Percentiles rank a stretch among this genome's conserved stretches.
Evolutionary conservation across 371 early-diverging fungal genomes (phyloP).

Genomic region (Choanephora cucurbitarum): DNA sequence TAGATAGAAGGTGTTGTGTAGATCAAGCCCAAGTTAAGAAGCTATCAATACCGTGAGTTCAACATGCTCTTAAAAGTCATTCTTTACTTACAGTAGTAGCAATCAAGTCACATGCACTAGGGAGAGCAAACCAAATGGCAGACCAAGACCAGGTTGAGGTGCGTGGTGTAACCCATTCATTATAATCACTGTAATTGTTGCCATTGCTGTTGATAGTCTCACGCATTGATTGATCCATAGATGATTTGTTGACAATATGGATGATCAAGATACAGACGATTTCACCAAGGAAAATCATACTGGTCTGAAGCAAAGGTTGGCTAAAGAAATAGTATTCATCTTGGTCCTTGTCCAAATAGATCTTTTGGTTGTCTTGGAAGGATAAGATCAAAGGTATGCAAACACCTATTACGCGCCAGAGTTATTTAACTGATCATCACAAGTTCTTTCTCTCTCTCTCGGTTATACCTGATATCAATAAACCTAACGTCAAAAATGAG

Average conservation of each 20-base stretch:
- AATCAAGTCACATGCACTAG: conserved; percentile 47
- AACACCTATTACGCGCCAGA: conserved; percentile 28
- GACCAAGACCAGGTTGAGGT: conserved; percentile 36
- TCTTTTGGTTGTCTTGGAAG: conserved; percentile 42
- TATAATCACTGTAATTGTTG: conserved; percentile 14
- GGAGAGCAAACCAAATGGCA: conserved; percentile 40
- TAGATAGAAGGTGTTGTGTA: conserved; percentile 50
- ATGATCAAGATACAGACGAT: conserved; percentile 45
- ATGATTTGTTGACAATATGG: conserved; percentile 37
- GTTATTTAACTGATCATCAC: too few relatives aligned
- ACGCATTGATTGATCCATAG: conserved; percentile 35
- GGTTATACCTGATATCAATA: too few relatives aligned
- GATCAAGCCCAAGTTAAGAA: conserved; percentile 46
- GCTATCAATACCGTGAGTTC: conserved; percentile 27
- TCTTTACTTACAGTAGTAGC: conserved; percentile 41
- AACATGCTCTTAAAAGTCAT: too few relatives aligned
- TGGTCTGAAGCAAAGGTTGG: conserved; percentile 47
- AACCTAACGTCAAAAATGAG: too few relatives aligned
- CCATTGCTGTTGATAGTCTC: conserved; percentile 27
- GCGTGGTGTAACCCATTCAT: conserved; percentile 31
- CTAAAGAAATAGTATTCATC: conserved; percentile 27
- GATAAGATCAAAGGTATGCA: conserved; percentile 48
- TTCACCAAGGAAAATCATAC: conserved; percentile 52
- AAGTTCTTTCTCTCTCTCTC: too few relatives aligned
- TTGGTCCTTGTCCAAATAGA: conserved; percentile 20